Base-by-base conservation (phyloP, 2,329 filamentous ascomycete species). In the Dendrostoma leiphaemia region DNA sequence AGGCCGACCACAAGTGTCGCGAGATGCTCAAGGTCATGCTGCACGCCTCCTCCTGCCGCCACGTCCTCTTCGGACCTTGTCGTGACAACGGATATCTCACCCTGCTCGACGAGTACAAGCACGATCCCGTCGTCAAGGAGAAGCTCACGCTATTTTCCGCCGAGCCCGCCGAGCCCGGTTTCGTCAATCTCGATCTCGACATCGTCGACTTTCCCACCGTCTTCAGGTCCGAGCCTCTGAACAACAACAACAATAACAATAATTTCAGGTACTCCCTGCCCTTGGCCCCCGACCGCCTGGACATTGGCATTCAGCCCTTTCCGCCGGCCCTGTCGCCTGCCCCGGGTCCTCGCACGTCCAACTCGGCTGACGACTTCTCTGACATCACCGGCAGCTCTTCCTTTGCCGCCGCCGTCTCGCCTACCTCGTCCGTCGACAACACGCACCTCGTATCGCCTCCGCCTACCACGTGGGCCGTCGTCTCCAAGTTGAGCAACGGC, bases 1-100 rank as follows among this genome's bases (percentile, higher is more conserved):
- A 65, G 48, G 65, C 69, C 21, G 68, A 71, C 31, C 62, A 69
- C 53, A 71, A 69, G 53, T 66, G 68, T 32, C 64, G 66, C 9
- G 67, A 69, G 61, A 63, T 67, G 34, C 61, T 71, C 43, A 63
- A 69, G 29, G 37, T 68, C 24, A 70, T 71, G 69, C 61, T 65
- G 17, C 63, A 62, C 40, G 60, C 66, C 28, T 58, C 61, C 9
- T 64, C 69, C 38, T 71, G 68, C 62, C 63, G 63, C 10, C 64
- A 64, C 38, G 60, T 71, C 19, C 61, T 70, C 51, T 64, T 71
- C 24, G 69, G 62, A 0, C 67, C 66, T 2, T 70, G 67, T 45
- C 64, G 66, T 44, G 68, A 71, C 56, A 68, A 67, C 23, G 69
- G 67, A 29, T 71, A 71, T n/a, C 57, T 69, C 10, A 63, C 64